Base-by-base conservation (phyloP, 352 stramenopile species). In the Elongisporangium anandrum region DNA sequence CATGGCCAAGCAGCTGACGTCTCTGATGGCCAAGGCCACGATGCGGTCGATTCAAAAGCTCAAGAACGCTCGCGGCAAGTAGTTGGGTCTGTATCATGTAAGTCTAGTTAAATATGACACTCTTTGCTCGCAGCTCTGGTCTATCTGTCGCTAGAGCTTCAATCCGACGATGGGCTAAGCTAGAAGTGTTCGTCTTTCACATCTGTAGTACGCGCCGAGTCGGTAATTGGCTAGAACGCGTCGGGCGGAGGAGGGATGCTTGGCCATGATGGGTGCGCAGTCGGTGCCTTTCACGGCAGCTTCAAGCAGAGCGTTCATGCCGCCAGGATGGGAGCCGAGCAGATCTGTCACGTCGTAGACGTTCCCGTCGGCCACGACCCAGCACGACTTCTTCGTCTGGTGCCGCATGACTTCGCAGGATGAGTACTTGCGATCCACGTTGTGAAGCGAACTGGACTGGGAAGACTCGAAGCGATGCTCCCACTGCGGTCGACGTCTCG, bases 281-380 rank as follows among this genome's bases (percentile, higher is more conserved):
- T 92, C 79, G 45, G 73, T 72, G 17, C 75, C 77, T 48, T 69
- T 68, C 24, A 75, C 58, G 1, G 82, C 78, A 20, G 72, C 80
- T 52, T 83, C 76, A 9, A 90, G 66, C 17, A 92, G 60, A 20
- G 81, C 70, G 45, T 85, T 66, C 53, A 79, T 83, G 0, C 93
- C 94, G 4, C 92, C 94, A 10, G 93, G 91, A 68, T 98, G 93
- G 1, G 81, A 78, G 9, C 69, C 64, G 22, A 98, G 78, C 61
- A 97, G 86, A 22, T 88, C 74, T 1, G 93, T 98, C 20, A 94
- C 90, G 69, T 98, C 92, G 62, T 96, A 98, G 20, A 98, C 85
- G 52, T 75, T 72, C 41, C 83, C 76, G n/a, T 88, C 82, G 10
- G 90, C 79, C 12, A 97, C 65, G 50, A 98, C 81, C 95, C 95